Evolutionary conservation across 2,329 filamentous ascomycete species (phyloP).

Genomic region (Acephala macrosclerotiorum): DNA sequence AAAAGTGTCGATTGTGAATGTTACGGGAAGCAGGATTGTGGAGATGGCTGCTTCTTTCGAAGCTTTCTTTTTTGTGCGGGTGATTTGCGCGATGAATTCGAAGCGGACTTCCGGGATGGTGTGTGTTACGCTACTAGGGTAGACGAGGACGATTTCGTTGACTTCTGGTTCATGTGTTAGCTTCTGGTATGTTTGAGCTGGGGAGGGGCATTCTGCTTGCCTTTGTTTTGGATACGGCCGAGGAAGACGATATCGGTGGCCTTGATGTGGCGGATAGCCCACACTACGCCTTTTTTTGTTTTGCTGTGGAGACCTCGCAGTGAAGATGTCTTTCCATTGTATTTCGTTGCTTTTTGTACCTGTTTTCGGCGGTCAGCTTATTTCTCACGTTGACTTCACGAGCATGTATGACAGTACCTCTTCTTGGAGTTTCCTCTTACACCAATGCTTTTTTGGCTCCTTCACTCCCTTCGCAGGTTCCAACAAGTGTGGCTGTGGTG

Average conservation of each 20-base stretch:
- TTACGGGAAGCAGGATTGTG: constrained; percentile 16
- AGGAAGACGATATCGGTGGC: constrained; percentile 29
- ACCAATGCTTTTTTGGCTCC: constrained; percentile 21
- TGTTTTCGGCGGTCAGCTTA: constrained; percentile 5
- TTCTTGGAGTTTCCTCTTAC: constrained; percentile 24
- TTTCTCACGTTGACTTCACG: neutral
- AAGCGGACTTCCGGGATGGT: constrained; percentile 15
- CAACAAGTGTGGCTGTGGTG: constrained; percentile 23
- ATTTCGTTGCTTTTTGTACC: constrained; percentile 28
- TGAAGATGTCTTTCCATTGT: constrained; percentile 26
- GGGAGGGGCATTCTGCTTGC: neutral
- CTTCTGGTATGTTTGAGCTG: neutral
- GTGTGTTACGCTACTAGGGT: constrained; percentile 7
- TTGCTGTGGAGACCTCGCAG: constrained; percentile 26
- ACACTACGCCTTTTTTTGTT: constrained; percentile 21
- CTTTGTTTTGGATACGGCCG: constrained; percentile 24
- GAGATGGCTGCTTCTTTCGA: constrained; percentile 16
- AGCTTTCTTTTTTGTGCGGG: constrained; percentile 12
- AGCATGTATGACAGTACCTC: constrained; percentile 14
- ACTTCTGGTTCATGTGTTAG: constrained; percentile 18
- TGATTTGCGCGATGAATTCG: constrained; percentile 15
- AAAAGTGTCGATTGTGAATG: constrained; percentile 31
- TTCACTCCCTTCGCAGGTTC: constrained; percentile 25
- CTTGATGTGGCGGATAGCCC: constrained; percentile 24
- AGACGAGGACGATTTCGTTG: constrained; percentile 19